Base-by-base conservation (phyloP, 2,329 filamentous ascomycete genomes). In the Graphilbum sp. region DNA sequence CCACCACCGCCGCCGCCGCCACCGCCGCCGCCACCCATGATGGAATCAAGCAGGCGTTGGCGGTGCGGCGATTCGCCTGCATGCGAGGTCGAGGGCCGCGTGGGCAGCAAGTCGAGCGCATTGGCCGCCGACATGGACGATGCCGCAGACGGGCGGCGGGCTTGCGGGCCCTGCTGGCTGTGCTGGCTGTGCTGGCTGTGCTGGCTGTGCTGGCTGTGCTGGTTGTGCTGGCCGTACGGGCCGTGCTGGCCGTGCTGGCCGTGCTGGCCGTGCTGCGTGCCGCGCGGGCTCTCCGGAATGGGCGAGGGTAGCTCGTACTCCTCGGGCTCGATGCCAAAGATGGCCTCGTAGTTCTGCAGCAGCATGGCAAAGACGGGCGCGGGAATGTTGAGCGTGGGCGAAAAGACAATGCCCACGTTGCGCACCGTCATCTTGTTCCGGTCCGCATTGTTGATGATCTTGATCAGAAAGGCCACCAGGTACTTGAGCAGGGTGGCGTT, bases 371-470 rank as follows among this genome's bases (percentile, higher is more conserved):
- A 95, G 11, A 98, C 79, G 0, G 88, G 87, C 0, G 86, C 86
- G 0, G 90, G 88, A 32, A 98, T 94, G 55, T 96, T 96, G 38
- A 98, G 69, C 0, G 90, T 96, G 1, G 90, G 90, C 15, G 90
- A 93, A 57, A 98, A 98, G 40, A 98, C 88, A 49, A 98, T 96
- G 46, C 90, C 88, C 39, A 98, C 84, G 52, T 98, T 98, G 47
- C 88, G 78, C 38, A 95, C 83, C 11, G 83, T 95, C 90, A 98
- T 98, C 66, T 95, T 96, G 64, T 98, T 98, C 44, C 80, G 66
- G 49, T 83, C 78, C 7, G 85, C 68, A 49, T 95, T 86, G 57
- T 90, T 86, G 52, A 95, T 85, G 49, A 98, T 88, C 51, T 81
- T 79, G 52, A 94, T 84, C 49, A 98, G 61, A 60, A 94, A 95